Evolutionary conservation across 2,329 filamentous ascomycete species (phyloP).

Genomic region (Macrophomina pseudophaseolina): DNA sequence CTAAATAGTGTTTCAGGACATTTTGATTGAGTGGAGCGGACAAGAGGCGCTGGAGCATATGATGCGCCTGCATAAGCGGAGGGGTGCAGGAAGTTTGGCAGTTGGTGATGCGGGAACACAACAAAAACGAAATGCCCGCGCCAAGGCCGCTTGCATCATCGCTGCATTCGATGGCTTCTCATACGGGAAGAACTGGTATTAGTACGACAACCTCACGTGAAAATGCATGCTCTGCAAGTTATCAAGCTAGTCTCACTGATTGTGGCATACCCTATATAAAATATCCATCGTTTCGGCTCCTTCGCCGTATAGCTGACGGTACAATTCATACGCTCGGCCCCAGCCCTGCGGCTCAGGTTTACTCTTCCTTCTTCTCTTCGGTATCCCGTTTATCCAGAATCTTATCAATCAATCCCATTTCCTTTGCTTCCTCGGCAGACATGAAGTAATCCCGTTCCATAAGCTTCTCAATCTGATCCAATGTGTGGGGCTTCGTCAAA

Average conservation of each 20-base stretch:
- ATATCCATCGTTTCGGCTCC: no score
- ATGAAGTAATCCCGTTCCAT: conserved; percentile 98
- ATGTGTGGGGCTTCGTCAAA: conserved; percentile 75
- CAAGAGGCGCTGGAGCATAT: background rate
- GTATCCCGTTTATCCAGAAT: conserved; percentile 71
- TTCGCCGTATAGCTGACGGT: no score
- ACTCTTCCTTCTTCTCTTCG: conserved; percentile 35
- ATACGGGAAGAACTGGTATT: no score
- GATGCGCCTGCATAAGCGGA: conserved; percentile 15
- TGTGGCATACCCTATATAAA: no score
- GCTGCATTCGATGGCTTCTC: background rate
- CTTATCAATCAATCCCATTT: conserved; percentile 90
- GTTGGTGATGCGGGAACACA: background rate
- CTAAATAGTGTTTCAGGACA: background rate
- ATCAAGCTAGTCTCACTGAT: no score
- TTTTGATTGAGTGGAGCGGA: background rate
- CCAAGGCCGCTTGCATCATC: conserved; percentile 13
- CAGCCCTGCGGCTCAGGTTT: background rate
- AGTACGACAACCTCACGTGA: no score
- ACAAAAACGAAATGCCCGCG: background rate
- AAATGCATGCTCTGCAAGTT: no score
- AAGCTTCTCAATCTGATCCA: conserved; percentile 87
- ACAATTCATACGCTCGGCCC: no score
- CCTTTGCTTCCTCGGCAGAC: conserved; percentile 83
- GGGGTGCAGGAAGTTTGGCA: background rate